Evolutionary conservation across 208 protist genomes (phyloP).

Genomic region (Trichomonas vaginalis): DNA sequence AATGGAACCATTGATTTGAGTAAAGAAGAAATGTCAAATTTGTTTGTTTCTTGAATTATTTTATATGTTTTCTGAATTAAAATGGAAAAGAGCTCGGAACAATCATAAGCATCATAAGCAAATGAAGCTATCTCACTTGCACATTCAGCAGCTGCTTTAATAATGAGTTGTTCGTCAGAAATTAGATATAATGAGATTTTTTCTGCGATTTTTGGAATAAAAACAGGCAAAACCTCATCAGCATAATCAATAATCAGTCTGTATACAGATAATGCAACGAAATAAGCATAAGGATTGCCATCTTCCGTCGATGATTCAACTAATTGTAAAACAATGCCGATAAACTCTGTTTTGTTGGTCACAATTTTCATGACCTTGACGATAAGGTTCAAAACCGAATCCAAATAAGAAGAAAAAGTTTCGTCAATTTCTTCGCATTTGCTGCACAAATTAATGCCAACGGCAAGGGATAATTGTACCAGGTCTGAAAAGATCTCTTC

Average conservation of each 20-base stretch:
- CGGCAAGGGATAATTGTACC: not conserved
- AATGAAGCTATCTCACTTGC: not conserved
- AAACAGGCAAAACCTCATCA: not conserved
- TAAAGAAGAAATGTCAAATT: not conserved
- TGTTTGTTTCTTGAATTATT: not conserved
- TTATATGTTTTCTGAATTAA: not conserved
- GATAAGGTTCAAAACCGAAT: not conserved
- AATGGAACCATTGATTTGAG: not conserved
- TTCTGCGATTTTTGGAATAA: not conserved
- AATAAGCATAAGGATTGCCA: not conserved
- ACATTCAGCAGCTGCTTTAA: not conserved
- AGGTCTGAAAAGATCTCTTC: not conserved
- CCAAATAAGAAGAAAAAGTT: not conserved
- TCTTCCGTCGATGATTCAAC: not conserved
- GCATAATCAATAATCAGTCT: not conserved
- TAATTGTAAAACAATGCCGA: not conserved
- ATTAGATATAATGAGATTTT: not conserved
- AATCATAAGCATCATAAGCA: not conserved
- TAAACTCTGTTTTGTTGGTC: not conserved
- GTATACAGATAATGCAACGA: not conserved
- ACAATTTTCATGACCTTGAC: not conserved
- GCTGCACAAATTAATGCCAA: not conserved
- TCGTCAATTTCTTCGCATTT: not conserved
- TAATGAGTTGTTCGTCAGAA: not conserved
- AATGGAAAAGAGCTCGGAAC: not conserved